phyloP scores from a whole-genome alignment of 805 yeast genomes.

The Kregervanrija delftensis region DNA sequence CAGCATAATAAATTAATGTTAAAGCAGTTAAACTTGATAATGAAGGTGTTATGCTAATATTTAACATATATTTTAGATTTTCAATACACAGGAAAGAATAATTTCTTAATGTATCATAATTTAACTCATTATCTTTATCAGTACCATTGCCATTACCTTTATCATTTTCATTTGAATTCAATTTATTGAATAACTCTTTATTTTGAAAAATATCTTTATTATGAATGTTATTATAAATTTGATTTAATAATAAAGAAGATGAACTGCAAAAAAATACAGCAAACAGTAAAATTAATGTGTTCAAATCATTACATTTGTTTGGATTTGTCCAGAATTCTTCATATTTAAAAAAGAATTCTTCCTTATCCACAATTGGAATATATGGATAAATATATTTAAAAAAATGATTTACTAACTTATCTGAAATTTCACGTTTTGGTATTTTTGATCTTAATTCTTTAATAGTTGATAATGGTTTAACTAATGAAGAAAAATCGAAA shows the following conservation, averaged over 20 bases:
- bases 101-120: constrained; percentile 10
- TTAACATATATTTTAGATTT: constrained; percentile 13
- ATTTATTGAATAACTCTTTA: neutral
- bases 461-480: constrained; percentile 8
- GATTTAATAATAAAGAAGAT: constrained; percentile 8
- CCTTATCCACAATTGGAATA: constrained; percentile 17
- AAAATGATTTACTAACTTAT: constrained; percentile 14
- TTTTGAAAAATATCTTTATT: neutral
- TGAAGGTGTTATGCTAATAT: constrained; percentile 14
- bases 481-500: constrained; percentile 13
- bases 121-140: neutral
- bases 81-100: constrained; percentile 14
- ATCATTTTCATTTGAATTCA: neutral
- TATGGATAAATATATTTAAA: constrained; percentile 15
- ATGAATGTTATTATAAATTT: too few relatives aligned
- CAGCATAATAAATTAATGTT: constrained; percentile 16
- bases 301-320: constrained; percentile 6
- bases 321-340: constrained; percentile 11
- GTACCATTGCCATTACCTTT: neutral
- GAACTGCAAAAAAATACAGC: constrained; percentile 18
- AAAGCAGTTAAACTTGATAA: constrained; percentile 13
- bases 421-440: constrained; percentile 9
- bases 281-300: constrained; percentile 11
- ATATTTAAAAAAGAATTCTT: constrained; percentile 15
- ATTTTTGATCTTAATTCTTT: constrained; percentile 7